Percentiles rank a stretch among this genome's conserved stretches.
These are phyloP conservation scores for Aspergillus nidulans DNA, from an alignment of 495 filamentous ascomycete species.

Conservation along the genomic window DNA sequence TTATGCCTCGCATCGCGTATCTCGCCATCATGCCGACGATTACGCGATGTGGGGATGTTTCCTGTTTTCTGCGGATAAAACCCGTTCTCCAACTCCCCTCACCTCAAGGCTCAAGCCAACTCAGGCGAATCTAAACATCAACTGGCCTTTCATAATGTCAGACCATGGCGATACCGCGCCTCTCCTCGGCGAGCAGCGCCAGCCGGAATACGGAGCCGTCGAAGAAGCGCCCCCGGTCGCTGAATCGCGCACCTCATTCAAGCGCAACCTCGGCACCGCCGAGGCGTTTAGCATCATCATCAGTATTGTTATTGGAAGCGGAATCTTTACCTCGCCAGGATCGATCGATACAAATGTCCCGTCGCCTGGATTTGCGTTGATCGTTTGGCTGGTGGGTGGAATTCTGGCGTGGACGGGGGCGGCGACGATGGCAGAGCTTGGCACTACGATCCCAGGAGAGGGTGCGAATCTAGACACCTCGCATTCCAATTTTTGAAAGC, in stretches of 20 bases:
- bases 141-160: neutral
- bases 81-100: neutral
- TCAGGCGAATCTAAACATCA: neutral
- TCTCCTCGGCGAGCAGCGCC: neutral
- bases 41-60: conserved; percentile 4
- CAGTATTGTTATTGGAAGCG: conserved; percentile 22
- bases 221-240: neutral
- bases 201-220: neutral
- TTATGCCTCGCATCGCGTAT: neutral
- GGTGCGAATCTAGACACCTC: neutral
- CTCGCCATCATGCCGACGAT: conserved; percentile 2
- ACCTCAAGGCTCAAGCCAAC: neutral
- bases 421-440: conserved; percentile 20
- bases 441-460: conserved; percentile 18
- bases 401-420: conserved; percentile 20
- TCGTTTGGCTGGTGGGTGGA: conserved; percentile 20
- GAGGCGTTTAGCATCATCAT: conserved; percentile 22
- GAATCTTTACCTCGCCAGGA: conserved; percentile 18
- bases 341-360: conserved; percentile 22
- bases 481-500: neutral
- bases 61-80: neutral
- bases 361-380: conserved; percentile 15
- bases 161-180: neutral
- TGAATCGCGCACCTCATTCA: conserved; percentile 9
- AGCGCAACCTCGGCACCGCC: conserved; percentile 16